Percentiles rank a stretch among this genome's conserved stretches.
phyloP scores from a whole-genome alignment of 352 stramenopile genomes.

The Pythium monospermum region DNA sequence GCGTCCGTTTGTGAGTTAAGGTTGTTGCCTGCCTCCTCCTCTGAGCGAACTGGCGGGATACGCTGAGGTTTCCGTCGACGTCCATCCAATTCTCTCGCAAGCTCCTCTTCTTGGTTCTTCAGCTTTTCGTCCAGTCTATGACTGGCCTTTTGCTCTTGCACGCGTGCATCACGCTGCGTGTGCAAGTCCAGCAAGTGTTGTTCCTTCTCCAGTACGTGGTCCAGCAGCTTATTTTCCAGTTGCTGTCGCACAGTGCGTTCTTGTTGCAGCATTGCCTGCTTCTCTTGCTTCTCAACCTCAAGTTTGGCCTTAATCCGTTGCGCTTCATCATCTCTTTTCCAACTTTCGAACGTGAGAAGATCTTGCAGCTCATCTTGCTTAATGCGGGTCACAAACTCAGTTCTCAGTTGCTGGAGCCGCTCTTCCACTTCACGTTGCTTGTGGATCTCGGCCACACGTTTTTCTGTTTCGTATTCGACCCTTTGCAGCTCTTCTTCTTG shows the following conservation, averaged over 20 bases:
- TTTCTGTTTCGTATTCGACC: conserved; percentile 67
- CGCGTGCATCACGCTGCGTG: conserved; percentile 14
- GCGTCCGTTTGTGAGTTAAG: no score
- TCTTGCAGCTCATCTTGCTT: conserved; percentile 74
- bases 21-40: no score
- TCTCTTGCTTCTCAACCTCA: conserved; percentile 34
- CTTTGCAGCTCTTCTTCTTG: conserved; percentile 74
- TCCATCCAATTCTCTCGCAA: neutral
- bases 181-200: conserved; percentile 17
- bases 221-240: conserved; percentile 20
- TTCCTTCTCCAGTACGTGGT: conserved; percentile 24
- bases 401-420: conserved; percentile 51
- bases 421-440: conserved; percentile 63
- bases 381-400: conserved; percentile 63
- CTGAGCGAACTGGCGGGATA: no score
- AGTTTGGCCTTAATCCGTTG: conserved; percentile 27
- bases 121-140: neutral
- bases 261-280: conserved; percentile 38
- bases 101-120: neutral
- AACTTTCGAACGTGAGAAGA: conserved; percentile 61
- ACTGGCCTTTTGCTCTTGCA: conserved; percentile 6
- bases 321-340: conserved; percentile 66
- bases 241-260: conserved; percentile 49
- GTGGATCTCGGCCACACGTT: conserved; percentile 54
- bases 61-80: no score